phyloP scores from a whole-genome alignment of 345 rosid genomes.

The Luvunga scandens region DNA sequence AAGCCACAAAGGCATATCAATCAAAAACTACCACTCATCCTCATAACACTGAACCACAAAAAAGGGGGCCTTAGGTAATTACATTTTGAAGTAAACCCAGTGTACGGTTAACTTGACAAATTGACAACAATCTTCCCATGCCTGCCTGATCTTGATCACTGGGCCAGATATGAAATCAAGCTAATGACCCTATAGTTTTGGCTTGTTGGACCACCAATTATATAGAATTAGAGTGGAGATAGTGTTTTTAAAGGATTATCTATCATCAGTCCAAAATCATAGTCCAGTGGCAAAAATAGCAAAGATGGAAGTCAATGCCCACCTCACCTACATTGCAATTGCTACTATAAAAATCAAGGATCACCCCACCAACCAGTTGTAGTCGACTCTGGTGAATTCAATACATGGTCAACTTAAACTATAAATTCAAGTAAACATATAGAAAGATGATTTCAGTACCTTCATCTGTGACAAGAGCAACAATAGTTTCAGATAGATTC shows the following conservation, averaged over 20 bases:
- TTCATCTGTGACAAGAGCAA: constrained; percentile 85
- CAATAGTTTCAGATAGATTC: constrained; percentile 67
- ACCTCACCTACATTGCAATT: background rate
- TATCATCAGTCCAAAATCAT: background rate
- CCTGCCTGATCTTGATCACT: background rate
- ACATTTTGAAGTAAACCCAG: too few relatives aligned
- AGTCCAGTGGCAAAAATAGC: background rate
- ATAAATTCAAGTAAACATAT: background rate
- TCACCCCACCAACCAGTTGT: background rate
- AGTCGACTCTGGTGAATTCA: background rate
- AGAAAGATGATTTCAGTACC: constrained; percentile 42
- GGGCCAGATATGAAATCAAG: constrained; percentile 1
- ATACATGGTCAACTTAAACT: background rate
- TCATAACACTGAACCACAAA: background rate
- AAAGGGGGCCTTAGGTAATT: background rate
- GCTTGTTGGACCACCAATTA: background rate
- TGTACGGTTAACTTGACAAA: background rate
- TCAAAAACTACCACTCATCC: background rate
- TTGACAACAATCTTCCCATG: background rate
- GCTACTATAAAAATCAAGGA: background rate
- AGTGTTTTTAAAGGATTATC: background rate
- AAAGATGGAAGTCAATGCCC: background rate
- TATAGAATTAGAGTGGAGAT: background rate
- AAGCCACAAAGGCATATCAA: background rate
- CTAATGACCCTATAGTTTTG: background rate